Evolutionary conservation across 2,329 filamentous ascomycete species (phyloP), one percentile per base, ranked within the genome.

Genomic region (Claviceps capensis): DNA sequence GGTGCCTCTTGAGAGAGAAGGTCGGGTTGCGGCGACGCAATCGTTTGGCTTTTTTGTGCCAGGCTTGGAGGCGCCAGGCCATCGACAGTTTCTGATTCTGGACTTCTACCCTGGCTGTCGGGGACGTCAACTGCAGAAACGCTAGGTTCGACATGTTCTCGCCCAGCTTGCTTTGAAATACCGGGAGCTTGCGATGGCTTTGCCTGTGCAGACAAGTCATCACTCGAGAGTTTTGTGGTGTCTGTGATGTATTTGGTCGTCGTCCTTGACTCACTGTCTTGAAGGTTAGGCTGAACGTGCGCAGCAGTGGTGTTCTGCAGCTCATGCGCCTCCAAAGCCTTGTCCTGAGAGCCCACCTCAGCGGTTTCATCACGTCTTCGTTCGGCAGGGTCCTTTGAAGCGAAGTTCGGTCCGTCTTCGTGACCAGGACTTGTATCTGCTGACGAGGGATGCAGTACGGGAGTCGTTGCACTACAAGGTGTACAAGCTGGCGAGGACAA

Each of bases 381-480:
- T 22, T 75, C 72, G 19, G 52, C 56, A n/a, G 68, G 67, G 16
- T 36, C n/a, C n/a, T 16, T 34, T n/a, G 44, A 19, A 37, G 81
- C 73, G 16, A 72, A 65, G 58, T 78, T 79, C 44, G 77, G 75
- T 47, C 77, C 72, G 17, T 73, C 75, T 48, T 88, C 84, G 51
- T 84, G 78, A 51, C 85, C 85, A 1, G 85, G 82, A 59, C 85
- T 89, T 1, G 86, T 89, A 58, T 85, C 82, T 1, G 85, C 80
- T 1, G 86, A 89, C 6, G 75, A 77, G 56, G 84, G 78, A 54
- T 82, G 77, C 41, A 82, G 75, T 38, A 76, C 78, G 1, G 87
- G 85, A 0, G 87, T 93, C 22, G 83, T 81, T 51, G 82, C 82
- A 44, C 85, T 89, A 59, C 83, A 82, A 1, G 82, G 77, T 36